Base-by-base conservation (phyloP, 148 eudicot genomes). In the Chenopodium album region DNA sequence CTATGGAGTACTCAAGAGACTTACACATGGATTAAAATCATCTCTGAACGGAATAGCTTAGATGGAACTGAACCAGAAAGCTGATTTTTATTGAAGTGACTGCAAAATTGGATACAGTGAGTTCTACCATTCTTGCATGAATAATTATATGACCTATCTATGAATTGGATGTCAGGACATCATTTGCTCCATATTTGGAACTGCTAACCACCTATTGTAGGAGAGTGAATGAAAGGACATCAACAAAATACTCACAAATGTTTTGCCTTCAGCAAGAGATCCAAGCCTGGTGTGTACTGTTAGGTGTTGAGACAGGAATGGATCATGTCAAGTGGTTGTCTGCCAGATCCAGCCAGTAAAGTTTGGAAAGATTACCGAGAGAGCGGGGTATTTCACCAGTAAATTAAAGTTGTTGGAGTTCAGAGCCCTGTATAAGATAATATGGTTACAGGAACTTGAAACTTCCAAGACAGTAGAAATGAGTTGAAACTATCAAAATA, bases 1-100 rank as follows among this genome's bases (percentile, higher is more conserved):
- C 41, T 37, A 37, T 7, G 6, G 41, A 37, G 41, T 37, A 37
- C 41, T 5, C 0, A 37, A 19, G 47, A n/a, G 47, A 84, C 97
- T 90, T 92, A 93, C 97, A 92, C 80, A 67, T 93, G 94, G 84
- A 93, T 92, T 52, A 92, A 83, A 76, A 88, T 79, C 98, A 93
- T 95, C 73, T 89, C 90, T 1, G 93, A 80, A 83, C 89, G 86
- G 80, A 95, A 95, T 82, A 95, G 89, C 82, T 83, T 62, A 71
- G 87, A 86, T 1, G 98, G 97, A 80, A 95, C 88, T 60, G 85
- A 12, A 9, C 98, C 98, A 20, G 98, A 89, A 60, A 95, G 93
- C 88, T 89, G 84, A 87, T 95, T 95, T 73, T 93, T 93, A 83
- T 92, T 93, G 88, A 95, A 92, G 87, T 95, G 97, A 83, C 98